Evolutionary conservation across 1,284 basidiomycete species (phyloP), one percentile per base, ranked within the genome.

Genomic region (Boletus smithii): DNA sequence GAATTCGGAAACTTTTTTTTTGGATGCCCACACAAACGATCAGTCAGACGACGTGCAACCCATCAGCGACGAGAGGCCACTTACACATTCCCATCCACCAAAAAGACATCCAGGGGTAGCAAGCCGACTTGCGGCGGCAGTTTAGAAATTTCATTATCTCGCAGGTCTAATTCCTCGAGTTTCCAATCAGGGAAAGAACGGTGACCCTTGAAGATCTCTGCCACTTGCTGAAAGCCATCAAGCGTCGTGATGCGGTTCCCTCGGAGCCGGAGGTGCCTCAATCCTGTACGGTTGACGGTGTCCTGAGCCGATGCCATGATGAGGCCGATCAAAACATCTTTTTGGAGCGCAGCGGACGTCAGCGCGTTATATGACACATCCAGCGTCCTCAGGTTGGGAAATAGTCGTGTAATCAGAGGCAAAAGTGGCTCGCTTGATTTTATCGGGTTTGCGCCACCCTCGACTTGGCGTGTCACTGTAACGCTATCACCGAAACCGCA

Each of bases 51-150:
- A 34, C 24, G 6, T 7, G 6, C 11, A n/a, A 20, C 24, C 1
- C 23, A n/a, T n/a, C 4, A 37, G 48, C 27, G 8, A 51, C 43
- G 43, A 33, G 6, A 27, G 44, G 40, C n/a, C 6, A 78, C 86
- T 71, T 63, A 89, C 86, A 74, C 68, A 66, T 91, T 91, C n/a
- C 88, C 88, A 59, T 91, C 88, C 29, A 91, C 88, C 55, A 88
- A 66, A 48, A 91, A 80, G 10, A 88, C 81, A 44, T 90, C 87
- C 55, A 91, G 64, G 18, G 88, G 83, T 39, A 91, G 60, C 51
- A 88, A 59, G 11, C 88, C 88, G 44, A 90, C 62, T 59, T 83
- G 80, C 5, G 83, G 67, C 0, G 80, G 81, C 29, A 91, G 64
- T 65, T 76, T 81, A 8, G 73, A 72, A 44, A 91, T 79, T 58